phyloP scores from a whole-genome alignment of 176 grass and related monocot species.

The Stipa capillata region DNA sequence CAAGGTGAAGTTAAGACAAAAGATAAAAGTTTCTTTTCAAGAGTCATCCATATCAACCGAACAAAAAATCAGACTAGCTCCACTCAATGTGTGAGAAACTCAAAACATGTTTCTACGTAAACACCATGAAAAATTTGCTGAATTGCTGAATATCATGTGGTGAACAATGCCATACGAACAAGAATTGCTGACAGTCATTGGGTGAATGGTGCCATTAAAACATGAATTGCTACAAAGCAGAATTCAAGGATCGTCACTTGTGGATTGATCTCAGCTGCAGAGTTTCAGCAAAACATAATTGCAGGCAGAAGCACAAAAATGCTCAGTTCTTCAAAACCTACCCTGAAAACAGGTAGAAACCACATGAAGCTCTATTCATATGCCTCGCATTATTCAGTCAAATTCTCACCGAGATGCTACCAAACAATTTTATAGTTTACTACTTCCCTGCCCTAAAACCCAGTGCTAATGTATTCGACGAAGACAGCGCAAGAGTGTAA shows the following conservation, averaged over 20 bases:
- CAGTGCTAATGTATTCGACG: neutral
- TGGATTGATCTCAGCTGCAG: neutral
- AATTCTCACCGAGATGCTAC: neutral
- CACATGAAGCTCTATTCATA: neutral
- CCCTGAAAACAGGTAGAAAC: neutral
- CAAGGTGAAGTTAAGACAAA: no score
- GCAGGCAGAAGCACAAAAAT: neutral
- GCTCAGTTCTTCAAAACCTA: neutral
- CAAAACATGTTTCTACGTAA: neutral
- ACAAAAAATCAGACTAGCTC: no score
- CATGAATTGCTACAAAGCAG: neutral
- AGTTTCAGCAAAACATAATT: neutral
- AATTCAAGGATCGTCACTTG: neutral
- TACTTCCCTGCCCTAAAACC: neutral
- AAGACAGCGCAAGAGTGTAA: neutral
- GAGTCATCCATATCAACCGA: no score
- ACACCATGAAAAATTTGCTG: neutral
- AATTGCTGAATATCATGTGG: neutral
- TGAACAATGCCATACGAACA: neutral
- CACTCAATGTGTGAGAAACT: neutral
- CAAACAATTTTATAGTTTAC: constrained; percentile 15
- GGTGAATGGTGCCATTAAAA: neutral
- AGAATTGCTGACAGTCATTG: neutral
- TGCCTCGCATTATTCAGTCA: constrained; percentile 10
- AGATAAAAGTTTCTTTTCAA: no score